phyloP scores from a whole-genome alignment of 202 grass and related monocot species.

The Schoenoplectus tabernaemontani region DNA sequence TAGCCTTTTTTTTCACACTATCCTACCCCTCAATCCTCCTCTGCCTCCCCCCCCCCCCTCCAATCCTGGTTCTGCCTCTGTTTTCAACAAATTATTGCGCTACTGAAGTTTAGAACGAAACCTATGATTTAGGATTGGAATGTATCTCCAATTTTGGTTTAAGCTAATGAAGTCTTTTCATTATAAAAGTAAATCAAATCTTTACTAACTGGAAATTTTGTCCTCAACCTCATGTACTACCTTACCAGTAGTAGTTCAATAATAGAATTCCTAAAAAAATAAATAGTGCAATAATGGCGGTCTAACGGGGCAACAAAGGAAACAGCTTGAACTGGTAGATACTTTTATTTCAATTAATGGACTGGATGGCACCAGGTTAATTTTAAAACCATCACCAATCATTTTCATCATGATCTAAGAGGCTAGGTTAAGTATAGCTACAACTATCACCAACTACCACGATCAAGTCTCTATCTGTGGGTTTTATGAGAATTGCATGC shows the following conservation, averaged over 20 bases:
- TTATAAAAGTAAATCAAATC: not conserved
- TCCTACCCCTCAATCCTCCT: too few species aligned
- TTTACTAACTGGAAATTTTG: not conserved
- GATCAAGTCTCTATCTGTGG: not conserved
- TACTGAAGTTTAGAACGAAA: not conserved
- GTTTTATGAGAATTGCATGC: not conserved
- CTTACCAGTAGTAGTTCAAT: not conserved
- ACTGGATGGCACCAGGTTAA: slow-evolving; percentile 12
- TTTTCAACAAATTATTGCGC: not conserved
- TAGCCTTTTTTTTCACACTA: not conserved
- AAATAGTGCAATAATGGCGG: not conserved
- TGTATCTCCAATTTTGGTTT: not conserved
- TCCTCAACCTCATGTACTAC: not conserved
- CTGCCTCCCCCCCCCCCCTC: too few species aligned
- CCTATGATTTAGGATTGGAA: not conserved
- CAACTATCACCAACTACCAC: not conserved
- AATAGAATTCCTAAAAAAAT: not conserved
- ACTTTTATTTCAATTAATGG: slow-evolving; percentile 14
- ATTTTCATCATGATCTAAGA: slow-evolving; percentile 19
- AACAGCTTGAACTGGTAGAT: not conserved
- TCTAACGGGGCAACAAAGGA: not conserved
- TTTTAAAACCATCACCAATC: not conserved
- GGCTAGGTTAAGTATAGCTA: slow-evolving; percentile 10
- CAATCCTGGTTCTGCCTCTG: too few species aligned
- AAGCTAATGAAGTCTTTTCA: not conserved